Base-by-base conservation (phyloP, 495 filamentous ascomycete species). In the Sphaerosporella brunnea region DNA sequence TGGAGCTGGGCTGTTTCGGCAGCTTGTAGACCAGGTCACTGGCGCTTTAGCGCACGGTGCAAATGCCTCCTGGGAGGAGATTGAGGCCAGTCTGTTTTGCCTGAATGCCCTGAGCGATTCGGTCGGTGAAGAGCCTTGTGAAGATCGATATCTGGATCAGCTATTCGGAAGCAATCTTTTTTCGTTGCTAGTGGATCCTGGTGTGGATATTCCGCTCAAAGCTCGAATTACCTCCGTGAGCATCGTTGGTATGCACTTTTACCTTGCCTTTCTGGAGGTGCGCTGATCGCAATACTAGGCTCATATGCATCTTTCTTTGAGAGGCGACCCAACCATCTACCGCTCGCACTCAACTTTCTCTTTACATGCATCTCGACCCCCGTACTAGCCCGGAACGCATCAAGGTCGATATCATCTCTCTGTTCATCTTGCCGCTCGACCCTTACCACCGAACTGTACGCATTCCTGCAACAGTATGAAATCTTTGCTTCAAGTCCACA, bases 11-110 rank as follows among this genome's bases (percentile, higher is more conserved):
- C 57, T 94, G 24, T 70, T 94, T 15, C 68, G 74, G 15, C 71
- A 75, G 8, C 82, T 95, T 55, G 74, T 80, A 34, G 66, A 74
- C 35, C 66, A 78, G 34, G 72, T 81, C 37, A 63, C 73, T 2
- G 65, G 69, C 28, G 73, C 78, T 19, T 66, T 90, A 1, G 51
- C 66, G 21, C 37, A 65, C 61, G 21, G 67, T 67, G 43, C 46
- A 36, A 45, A 46, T 40, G 49, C 51, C 37, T 63, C 75, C 20
- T 97, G 86, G 85, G 65, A 72, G 19, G 75, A 80, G 37, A 72
- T 93, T 21, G 90, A 95, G 60, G 81, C 81, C 3, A 73, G 79
- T 1, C 66, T 84, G 26, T 93, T 82, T 62, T 87, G 80, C 56
- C 66, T 97, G 16, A 75, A 78, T 42, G 69, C 76, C 45, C 66